phyloP scores from a whole-genome alignment of 371 early-diverging fungal species.

The Syncephalastrum contaminatum region DNA sequence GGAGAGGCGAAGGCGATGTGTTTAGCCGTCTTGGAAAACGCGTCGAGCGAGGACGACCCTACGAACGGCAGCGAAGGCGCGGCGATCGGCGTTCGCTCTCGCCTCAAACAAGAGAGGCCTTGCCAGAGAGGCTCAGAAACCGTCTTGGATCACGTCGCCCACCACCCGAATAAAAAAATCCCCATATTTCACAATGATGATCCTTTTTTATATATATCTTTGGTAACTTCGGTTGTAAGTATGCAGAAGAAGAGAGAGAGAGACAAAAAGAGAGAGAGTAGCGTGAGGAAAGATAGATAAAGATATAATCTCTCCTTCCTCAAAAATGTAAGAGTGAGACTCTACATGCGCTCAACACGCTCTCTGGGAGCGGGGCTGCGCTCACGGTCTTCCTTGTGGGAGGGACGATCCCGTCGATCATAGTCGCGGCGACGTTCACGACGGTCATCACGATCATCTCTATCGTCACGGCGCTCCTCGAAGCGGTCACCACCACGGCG shows the following conservation, averaged over 20 bases:
- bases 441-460: slow-evolving; percentile 6
- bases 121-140: no score
- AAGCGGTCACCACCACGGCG: slow-evolving; percentile 3
- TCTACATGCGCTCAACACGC: slow-evolving; percentile 1
- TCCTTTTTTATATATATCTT: no score
- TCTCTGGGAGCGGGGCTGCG: slow-evolving; percentile 13
- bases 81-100: slow-evolving; percentile 10
- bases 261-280: no score
- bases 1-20: slow-evolving; percentile 1
- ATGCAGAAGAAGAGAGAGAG: no score
- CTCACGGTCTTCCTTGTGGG: slow-evolving; percentile 12
- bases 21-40: slow-evolving; percentile 17
- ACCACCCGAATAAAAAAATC: not conserved
- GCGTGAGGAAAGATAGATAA: no score
- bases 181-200: no score
- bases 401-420: slow-evolving; percentile 3
- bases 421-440: slow-evolving; percentile 8
- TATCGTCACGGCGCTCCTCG: slow-evolving; percentile 15
- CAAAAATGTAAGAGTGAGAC: not conserved
- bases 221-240: no score
- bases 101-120: not conserved
- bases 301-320: not conserved
- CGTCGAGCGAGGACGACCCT: slow-evolving; percentile 5
- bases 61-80: not conserved
- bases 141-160: not conserved